Evolutionary conservation across 176 grass and related monocot species (phyloP).

Genomic region (Microstegium vimineum): DNA sequence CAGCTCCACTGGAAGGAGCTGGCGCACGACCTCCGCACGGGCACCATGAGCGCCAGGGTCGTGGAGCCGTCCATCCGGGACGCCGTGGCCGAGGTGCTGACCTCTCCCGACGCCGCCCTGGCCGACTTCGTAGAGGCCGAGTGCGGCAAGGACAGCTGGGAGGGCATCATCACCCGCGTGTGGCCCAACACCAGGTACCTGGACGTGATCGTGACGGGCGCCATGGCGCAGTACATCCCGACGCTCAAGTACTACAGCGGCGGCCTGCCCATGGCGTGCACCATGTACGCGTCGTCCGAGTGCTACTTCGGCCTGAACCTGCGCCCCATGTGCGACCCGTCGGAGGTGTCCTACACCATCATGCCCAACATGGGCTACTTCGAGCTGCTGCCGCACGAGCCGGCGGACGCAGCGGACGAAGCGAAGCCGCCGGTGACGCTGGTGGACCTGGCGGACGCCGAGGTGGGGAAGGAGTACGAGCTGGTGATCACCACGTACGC

Average conservation of each 20-base stretch:
- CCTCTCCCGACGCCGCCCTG: slow-evolving; percentile 31
- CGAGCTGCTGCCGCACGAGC: slow-evolving; percentile 76
- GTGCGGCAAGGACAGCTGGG: slow-evolving; percentile 59
- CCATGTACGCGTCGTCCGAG: slow-evolving; percentile 98
- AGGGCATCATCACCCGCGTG: slow-evolving; percentile 64
- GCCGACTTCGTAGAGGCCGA: slow-evolving; percentile 53
- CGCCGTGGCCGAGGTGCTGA: slow-evolving; percentile 52
- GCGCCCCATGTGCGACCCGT: slow-evolving; percentile 78
- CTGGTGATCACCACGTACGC: slow-evolving; percentile 93
- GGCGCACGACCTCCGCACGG: slow-evolving; percentile 55
- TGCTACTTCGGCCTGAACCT: slow-evolving; percentile 99
- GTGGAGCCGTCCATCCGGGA: slow-evolving; percentile 53
- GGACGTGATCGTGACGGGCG: slow-evolving; percentile 96
- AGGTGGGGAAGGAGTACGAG: slow-evolving; percentile 80
- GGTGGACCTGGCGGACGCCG: slow-evolving; percentile 69
- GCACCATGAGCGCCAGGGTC: slow-evolving; percentile 47
- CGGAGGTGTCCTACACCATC: slow-evolving; percentile 94
- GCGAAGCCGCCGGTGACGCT: too few species aligned
- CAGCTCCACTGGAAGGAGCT: slow-evolving; percentile 79
- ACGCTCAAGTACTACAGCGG: slow-evolving; percentile 88
- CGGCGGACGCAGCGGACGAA: background rate
- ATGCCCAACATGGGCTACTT: slow-evolving; percentile 99
- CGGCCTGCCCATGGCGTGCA: slow-evolving; percentile 83
- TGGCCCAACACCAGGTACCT: slow-evolving; percentile 98
- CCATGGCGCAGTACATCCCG: slow-evolving; percentile 97